phyloP scores from a whole-genome alignment of 192 early-diverging fungal genomes.

The Coemansia aciculifera region DNA sequence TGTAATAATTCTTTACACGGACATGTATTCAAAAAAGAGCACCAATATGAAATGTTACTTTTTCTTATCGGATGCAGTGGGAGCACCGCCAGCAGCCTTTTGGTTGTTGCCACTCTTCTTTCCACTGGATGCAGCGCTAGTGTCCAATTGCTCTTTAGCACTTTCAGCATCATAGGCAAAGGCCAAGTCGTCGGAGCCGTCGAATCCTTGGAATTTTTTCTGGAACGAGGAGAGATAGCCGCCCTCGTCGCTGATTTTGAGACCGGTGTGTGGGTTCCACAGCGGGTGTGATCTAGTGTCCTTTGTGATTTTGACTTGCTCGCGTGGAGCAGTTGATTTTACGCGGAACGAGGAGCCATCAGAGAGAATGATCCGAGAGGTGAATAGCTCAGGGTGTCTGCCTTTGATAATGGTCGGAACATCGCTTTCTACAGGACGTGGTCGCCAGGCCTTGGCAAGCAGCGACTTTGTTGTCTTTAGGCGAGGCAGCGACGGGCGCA shows the following conservation, averaged over 20 bases:
- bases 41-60: background rate
- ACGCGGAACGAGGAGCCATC: conserved; percentile 86
- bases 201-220: conserved; percentile 72
- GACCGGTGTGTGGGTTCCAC: conserved; percentile 78
- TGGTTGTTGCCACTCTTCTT: conserved; percentile 23
- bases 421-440: conserved; percentile 19
- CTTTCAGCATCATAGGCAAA: conserved; percentile 23
- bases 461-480: conserved; percentile 31
- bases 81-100: conserved; percentile 1
- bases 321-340: conserved; percentile 80
- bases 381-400: conserved; percentile 70
- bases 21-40: conserved; percentile 1
- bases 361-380: conserved; percentile 81
- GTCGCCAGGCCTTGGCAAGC: conserved; percentile 46
- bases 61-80: conserved; percentile 6
- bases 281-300: conserved; percentile 92
- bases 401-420: background rate
- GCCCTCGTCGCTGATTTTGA: conserved; percentile 68
- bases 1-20: background rate
- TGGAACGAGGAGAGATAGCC: conserved; percentile 83
- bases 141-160: conserved; percentile 11
- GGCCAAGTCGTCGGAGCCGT: conserved; percentile 47
- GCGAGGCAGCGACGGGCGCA: conserved; percentile 23
- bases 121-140: conserved; percentile 7
- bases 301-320: conserved; percentile 81